Evolutionary conservation across 129 eudicot species (phyloP), one percentile per base, ranked within the genome.

Genomic region (Artemisia annua): DNA sequence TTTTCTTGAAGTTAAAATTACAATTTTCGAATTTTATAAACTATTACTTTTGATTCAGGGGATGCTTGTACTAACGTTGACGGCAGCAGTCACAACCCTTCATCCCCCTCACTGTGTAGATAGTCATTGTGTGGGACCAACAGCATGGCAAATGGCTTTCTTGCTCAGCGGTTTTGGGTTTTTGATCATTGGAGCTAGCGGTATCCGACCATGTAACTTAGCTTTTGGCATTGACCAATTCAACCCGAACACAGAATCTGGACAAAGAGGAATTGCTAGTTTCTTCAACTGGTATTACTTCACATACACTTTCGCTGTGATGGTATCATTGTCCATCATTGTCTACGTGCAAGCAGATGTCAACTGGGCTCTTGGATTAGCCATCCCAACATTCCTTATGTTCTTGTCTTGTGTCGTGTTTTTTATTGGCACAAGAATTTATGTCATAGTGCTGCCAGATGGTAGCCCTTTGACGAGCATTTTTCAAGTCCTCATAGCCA

Each of bases 211-310:
- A 20, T 20, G 22, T 20, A 20, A 20, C 22, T 20, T 20, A 20
- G 22, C 22, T 20, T 20, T 20, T 20, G 22, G 22, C 22, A 20
- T 20, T 20, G 22, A 20, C 22, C 22, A 20, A 20, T 20, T 20
- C 22, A 20, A 20, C 22, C 22, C 22, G 1, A 20, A 20, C 22
- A 20, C 22, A 20, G 22, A 20, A 20, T 20, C 22, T 20, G 22
- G 22, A 20, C 22, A 20, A 20, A 20, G 22, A 20, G 22, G 22
- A 20, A 20, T 20, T 20, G 22, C 22, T 28, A 84, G 88, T 72
- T 84, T 84, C 74, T 84, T 84, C 75, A 84, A 84, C 14, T 84
- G 88, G 88, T 84, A 84, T 83, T 84, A 80, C 77, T 84, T 80
- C 77, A 84, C 88, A 3, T 76, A 67, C 71, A 84, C 88, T 2